Conservation (phyloP, 2,329 filamentous ascomycete genomes). For the Penicillium sp. region DNA sequence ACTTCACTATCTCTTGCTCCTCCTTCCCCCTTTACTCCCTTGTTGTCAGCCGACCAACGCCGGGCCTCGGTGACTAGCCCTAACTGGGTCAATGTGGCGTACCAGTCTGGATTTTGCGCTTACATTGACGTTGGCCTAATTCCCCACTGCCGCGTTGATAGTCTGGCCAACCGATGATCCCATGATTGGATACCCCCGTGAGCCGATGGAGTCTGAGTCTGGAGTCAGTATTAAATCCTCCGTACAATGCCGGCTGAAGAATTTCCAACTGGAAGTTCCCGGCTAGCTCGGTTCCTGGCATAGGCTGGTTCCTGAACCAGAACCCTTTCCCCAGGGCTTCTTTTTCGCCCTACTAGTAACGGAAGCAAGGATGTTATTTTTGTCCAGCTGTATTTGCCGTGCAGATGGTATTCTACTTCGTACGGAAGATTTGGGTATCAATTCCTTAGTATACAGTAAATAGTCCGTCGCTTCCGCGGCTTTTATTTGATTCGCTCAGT, state of each 20-base stretch:
- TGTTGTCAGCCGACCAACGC: not conserved
- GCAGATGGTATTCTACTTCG: too few relatives aligned
- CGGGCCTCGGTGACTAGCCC: not conserved
- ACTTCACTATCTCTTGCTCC: not conserved
- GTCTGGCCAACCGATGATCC: not conserved
- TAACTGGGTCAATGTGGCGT: conserved; percentile 3
- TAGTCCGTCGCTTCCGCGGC: not conserved
- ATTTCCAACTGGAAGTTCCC: not conserved
- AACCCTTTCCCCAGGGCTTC: too few relatives aligned
- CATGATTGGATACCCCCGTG: not conserved
- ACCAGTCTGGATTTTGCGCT: not conserved
- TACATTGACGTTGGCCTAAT: not conserved
- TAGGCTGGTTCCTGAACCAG: not conserved
- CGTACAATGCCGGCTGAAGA: not conserved
- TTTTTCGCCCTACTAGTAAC: too few relatives aligned
- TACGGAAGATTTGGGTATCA: too few relatives aligned
- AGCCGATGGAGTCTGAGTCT: too few relatives aligned
- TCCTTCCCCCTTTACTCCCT: not conserved
- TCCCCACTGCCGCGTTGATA: not conserved
- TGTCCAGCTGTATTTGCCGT: too few relatives aligned
- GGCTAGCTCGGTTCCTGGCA: not conserved
- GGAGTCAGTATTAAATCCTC: not conserved
- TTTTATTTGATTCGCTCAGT: conserved; percentile 10
- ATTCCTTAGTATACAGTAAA: too few relatives aligned
- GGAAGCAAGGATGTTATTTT: too few relatives aligned